A percentile compares a stretch with the other conserved stretches of the same genome.
phyloP scores from a whole-genome alignment of 352 stramenopile species.

The Globisporangium ultimum region DNA sequence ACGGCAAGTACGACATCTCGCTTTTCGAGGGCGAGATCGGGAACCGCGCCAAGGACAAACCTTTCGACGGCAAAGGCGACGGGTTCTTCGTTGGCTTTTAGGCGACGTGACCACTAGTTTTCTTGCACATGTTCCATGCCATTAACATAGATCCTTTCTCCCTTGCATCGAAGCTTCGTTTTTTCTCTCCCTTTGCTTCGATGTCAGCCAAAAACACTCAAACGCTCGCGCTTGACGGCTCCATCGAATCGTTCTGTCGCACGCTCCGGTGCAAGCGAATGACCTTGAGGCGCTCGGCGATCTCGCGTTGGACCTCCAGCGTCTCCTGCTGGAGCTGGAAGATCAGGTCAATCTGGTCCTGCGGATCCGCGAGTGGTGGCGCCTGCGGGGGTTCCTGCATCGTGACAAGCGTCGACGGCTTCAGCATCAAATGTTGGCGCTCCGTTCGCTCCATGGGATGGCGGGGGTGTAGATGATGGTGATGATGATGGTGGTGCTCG shows the following conservation, averaged over 20 bases:
- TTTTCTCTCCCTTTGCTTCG: not conserved
- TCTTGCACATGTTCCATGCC: not conserved
- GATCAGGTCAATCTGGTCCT: conserved; percentile 50
- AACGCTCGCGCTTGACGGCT: conserved; percentile 65
- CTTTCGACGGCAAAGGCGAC: conserved; percentile 66
- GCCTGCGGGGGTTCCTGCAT: no score
- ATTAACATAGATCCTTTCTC: not conserved
- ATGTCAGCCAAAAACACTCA: conserved; percentile 17
- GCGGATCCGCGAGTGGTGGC: conserved; percentile 14
- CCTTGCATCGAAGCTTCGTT: not conserved
- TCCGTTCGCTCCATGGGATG: not conserved
- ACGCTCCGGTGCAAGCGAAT: conserved; percentile 34
- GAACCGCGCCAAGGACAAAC: conserved; percentile 60
- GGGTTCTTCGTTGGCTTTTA: conserved; percentile 77
- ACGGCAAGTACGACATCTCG: conserved; percentile 66
- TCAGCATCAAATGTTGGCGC: not conserved
- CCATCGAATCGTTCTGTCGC: conserved; percentile 37
- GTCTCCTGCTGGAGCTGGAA: conserved; percentile 58
- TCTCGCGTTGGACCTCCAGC: conserved; percentile 45
- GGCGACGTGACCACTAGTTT: not conserved
- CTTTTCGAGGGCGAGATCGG: conserved; percentile 75
- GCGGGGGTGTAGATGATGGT: not conserved
- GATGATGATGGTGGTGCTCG: conserved; percentile 24
- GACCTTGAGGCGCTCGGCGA: conserved; percentile 34
- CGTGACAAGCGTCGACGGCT: not conserved